Conservation (phyloP, 495 filamentous ascomycete species). For the Apodospora peruviana region DNA sequence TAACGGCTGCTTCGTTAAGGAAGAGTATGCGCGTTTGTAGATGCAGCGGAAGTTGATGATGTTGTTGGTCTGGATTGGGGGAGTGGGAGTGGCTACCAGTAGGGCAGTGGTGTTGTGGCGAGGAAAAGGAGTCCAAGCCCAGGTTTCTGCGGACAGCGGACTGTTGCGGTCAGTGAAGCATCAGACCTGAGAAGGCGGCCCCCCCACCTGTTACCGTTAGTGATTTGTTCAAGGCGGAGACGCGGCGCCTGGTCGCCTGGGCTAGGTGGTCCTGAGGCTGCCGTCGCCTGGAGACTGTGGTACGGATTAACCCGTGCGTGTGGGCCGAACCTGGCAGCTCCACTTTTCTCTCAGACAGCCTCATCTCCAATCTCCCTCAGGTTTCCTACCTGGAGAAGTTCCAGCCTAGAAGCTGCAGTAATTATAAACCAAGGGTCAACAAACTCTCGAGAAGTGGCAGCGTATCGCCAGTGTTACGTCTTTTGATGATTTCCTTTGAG, state of each 20-base stretch:
- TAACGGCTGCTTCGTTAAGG: slow-evolving; percentile 16
- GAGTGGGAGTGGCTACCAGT: background rate
- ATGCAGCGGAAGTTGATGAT: background rate
- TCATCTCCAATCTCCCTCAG: too few species aligned
- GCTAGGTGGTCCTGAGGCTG: background rate
- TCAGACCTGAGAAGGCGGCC: background rate
- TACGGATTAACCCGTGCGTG: too few species aligned
- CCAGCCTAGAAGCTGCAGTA: too few species aligned
- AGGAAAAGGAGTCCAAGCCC: slow-evolving; percentile 2
- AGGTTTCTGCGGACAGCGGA: background rate
- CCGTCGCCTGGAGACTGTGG: too few species aligned
- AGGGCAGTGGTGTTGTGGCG: slow-evolving; percentile 3
- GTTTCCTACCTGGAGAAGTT: too few species aligned
- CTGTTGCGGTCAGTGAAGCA: slow-evolving; percentile 10
- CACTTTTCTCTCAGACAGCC: too few species aligned
- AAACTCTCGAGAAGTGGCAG: too few species aligned
- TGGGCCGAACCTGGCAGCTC: too few species aligned
- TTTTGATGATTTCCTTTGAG: too few species aligned
- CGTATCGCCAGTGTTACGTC: too few species aligned
- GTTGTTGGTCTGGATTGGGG: background rate
- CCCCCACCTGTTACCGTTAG: background rate
- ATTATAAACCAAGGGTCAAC: too few species aligned
- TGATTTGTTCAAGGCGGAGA: background rate
- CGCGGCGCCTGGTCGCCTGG: background rate
- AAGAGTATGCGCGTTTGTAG: too few species aligned